These are phyloP conservation scores for Globisporangium lucens DNA, from an alignment of 352 stramenopile genomes.

Conservation along the genomic window DNA sequence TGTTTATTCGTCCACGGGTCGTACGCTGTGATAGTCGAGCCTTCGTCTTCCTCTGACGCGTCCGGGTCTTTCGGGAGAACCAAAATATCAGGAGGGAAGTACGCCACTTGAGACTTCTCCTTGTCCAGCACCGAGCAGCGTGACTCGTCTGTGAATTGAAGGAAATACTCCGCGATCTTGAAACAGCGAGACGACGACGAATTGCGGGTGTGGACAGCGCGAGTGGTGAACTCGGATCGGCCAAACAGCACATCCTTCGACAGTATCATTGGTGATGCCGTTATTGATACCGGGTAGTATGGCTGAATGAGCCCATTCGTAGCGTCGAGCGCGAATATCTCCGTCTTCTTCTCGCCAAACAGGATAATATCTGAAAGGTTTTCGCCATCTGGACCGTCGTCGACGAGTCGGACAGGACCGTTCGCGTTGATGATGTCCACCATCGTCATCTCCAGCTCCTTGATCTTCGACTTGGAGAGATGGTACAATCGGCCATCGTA, in stretches of 20 bases:
- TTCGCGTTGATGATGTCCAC: constrained; percentile 74
- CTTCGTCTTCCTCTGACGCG: constrained; percentile 45
- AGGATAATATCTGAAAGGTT: constrained; percentile 59
- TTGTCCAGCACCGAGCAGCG: constrained; percentile 36
- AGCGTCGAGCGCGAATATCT: constrained; percentile 70
- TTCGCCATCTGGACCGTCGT: constrained; percentile 22
- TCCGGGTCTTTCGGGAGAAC: constrained; percentile 60
- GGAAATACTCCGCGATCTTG: constrained; percentile 81
- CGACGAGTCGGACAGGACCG: constrained; percentile 52
- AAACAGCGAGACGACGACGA: constrained; percentile 63
- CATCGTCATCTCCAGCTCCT: constrained; percentile 76
- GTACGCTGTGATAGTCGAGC: constrained; percentile 66
- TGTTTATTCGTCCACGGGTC: constrained; percentile 68
- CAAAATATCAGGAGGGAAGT: constrained; percentile 44
- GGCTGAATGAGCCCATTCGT: constrained; percentile 56
- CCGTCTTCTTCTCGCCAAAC: constrained; percentile 72
- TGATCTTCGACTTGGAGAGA: constrained; percentile 54
- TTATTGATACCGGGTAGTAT: constrained; percentile 25
- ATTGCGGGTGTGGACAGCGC: constrained; percentile 60
- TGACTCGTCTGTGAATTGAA: constrained; percentile 62
- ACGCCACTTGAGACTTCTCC: constrained; percentile 8
- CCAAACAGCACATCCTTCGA: constrained; percentile 60
- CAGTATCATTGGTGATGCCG: constrained; percentile 17
- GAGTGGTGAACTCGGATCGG: constrained; percentile 69
- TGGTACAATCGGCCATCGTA: constrained; percentile 79